Percentiles rank a stretch among this genome's conserved stretches.
These are phyloP conservation scores for Penicillium sp. DNA, from an alignment of 2,329 filamentous ascomycete genomes.

Conservation along the genomic window DNA sequence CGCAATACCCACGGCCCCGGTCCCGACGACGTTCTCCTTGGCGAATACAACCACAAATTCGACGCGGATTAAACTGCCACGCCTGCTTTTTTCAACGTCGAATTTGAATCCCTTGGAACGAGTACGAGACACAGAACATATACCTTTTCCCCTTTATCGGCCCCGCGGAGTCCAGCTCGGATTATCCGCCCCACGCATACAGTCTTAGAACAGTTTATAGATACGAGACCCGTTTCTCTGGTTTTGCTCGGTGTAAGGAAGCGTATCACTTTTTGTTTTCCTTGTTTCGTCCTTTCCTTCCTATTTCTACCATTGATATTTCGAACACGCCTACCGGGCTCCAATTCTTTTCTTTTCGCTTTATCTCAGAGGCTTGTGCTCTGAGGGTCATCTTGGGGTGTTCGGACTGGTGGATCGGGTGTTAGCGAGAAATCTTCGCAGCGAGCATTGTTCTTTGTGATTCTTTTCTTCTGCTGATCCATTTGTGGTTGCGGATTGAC, in stretches of 20 bases:
- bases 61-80: conserved; percentile 53
- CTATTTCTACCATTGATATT: neutral
- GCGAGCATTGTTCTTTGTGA: neutral
- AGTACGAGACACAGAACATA: conserved; percentile 22
- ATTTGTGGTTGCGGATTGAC: neutral
- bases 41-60: conserved; percentile 67
- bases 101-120: conserved; percentile 12
- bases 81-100: conserved; percentile 1
- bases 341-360: neutral
- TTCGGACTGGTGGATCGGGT: conserved; percentile 1
- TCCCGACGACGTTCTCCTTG: conserved; percentile 70
- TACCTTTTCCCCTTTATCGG: neutral
- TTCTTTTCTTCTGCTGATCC: neutral
- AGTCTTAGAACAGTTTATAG: conserved; percentile 15
- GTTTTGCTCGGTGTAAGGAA: conserved; percentile 11
- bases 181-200: neutral
- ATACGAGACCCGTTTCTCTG: conserved; percentile 16
- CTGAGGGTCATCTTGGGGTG: neutral
- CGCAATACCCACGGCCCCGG: conserved; percentile 55
- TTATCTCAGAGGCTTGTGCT: neutral
- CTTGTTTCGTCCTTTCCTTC: neutral
- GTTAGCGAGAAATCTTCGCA: conserved; percentile 1
- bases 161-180: neutral
- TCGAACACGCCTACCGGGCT: neutral
- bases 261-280: conserved; percentile 7